Conservation (phyloP, 805 yeast genomes). For the Debaryomyces maramus region DNA sequence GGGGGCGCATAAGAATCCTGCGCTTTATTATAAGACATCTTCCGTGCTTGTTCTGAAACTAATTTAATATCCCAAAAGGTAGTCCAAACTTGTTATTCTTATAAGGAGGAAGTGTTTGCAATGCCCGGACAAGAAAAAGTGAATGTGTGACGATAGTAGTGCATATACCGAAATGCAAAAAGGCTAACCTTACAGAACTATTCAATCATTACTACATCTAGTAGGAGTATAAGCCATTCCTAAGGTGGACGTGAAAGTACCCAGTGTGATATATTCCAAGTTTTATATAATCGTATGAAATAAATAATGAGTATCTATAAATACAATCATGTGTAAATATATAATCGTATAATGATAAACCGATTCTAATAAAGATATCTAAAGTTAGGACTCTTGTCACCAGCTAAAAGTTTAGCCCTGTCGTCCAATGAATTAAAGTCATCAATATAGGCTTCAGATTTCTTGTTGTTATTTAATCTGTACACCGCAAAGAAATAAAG, state of each 20-base stretch:
- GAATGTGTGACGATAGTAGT: not conserved
- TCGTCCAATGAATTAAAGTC: constrained; percentile 26
- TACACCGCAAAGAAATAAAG: constrained; percentile 32
- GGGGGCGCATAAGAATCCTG: constrained; percentile 18
- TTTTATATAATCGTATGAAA: too few species aligned
- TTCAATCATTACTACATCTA: too few species aligned
- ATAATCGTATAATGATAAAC: too few species aligned
- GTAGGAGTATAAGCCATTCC: too few species aligned
- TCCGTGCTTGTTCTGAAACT: not conserved
- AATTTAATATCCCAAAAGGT: not conserved
- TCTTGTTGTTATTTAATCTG: constrained; percentile 25
- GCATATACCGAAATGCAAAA: not conserved
- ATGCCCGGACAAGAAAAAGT: not conserved
- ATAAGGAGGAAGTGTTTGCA: not conserved
- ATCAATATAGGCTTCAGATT: constrained; percentile 24
- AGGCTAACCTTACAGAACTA: too few species aligned
- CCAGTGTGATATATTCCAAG: too few species aligned
- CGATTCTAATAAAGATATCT: constrained; percentile 29
- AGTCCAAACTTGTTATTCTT: not conserved
- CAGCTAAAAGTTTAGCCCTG: constrained; percentile 33
- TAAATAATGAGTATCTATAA: too few species aligned
- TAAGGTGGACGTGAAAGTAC: too few species aligned
- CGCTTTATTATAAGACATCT: constrained; percentile 9
- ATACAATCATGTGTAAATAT: too few species aligned
- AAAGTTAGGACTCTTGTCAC: constrained; percentile 40